Conservation (phyloP, 1,284 basidiomycete species). For the Fomes fomentarius region DNA sequence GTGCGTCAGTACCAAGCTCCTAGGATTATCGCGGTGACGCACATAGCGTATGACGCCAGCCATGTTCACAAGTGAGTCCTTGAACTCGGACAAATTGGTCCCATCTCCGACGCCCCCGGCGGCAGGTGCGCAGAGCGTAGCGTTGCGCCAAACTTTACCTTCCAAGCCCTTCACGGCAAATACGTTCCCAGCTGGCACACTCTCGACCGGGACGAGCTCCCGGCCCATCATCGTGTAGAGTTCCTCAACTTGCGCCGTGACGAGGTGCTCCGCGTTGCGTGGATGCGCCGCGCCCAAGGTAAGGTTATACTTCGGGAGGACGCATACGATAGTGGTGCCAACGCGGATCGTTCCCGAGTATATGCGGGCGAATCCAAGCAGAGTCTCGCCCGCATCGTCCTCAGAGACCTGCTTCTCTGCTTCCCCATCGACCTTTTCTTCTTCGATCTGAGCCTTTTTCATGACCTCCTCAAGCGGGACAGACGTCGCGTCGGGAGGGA, state of each 20-base stretch:
- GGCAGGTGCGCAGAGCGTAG: slow-evolving; percentile 81
- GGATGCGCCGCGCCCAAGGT: slow-evolving; percentile 68
- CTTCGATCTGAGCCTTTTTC: slow-evolving; percentile 27
- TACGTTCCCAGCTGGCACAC: slow-evolving; percentile 93
- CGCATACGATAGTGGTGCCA: slow-evolving; percentile 70
- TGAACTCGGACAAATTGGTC: slow-evolving; percentile 40
- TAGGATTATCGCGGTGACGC: slow-evolving; percentile 32
- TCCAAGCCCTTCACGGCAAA: slow-evolving; percentile 93
- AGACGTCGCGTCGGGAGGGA: slow-evolving; percentile 24
- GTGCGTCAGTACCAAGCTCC: slow-evolving; percentile 4
- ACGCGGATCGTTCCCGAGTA: slow-evolving; percentile 86
- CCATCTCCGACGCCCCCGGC: slow-evolving; percentile 45
- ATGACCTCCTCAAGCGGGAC: slow-evolving; percentile 26
- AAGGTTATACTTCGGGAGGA: slow-evolving; percentile 91
- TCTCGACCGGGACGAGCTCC: slow-evolving; percentile 84
- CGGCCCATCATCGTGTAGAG: slow-evolving; percentile 99
- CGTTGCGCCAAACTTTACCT: slow-evolving; percentile 89
- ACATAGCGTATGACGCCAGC: slow-evolving; percentile 79
- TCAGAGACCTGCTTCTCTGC: slow-evolving; percentile 24
- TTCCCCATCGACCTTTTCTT: slow-evolving; percentile 22
- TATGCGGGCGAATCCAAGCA: slow-evolving; percentile 92
- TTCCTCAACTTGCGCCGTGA: slow-evolving; percentile 68
- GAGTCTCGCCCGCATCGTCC: slow-evolving; percentile 53
- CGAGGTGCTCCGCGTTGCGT: slow-evolving; percentile 71
- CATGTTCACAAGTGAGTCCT: slow-evolving; percentile 78